These are phyloP conservation scores for Boletus coccyginus DNA, from an alignment of 768 basidiomycete genomes.

Conservation along the genomic window DNA sequence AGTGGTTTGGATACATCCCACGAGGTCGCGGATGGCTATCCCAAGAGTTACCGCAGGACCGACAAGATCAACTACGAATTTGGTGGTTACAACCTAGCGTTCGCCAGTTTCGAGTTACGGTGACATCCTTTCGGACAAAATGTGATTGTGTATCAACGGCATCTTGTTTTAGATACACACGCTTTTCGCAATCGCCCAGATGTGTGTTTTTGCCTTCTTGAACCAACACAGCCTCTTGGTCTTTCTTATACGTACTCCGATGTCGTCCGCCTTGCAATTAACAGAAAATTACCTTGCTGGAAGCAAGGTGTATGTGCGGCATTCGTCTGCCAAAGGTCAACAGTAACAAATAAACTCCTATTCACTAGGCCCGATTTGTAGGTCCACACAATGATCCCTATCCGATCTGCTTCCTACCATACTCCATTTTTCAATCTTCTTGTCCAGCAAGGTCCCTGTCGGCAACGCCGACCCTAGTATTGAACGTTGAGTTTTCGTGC, in stretches of 20 bases:
- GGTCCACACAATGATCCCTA: too few relatives aligned
- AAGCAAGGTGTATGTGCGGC: too few relatives aligned
- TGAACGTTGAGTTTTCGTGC: conserved; percentile 14
- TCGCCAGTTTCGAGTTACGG: conserved; percentile 76
- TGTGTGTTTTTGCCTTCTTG: conserved; percentile 20
- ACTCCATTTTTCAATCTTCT: too few relatives aligned
- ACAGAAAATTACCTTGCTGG: too few relatives aligned
- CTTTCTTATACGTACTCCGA: conserved; percentile 13
- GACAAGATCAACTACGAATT: conserved; percentile 99
- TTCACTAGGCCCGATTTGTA: too few relatives aligned
- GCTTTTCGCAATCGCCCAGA: conserved; percentile 8
- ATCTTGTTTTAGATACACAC: conserved; percentile 22
- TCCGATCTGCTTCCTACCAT: too few relatives aligned
- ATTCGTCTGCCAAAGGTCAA: too few relatives aligned
- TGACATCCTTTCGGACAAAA: conserved; percentile 20
- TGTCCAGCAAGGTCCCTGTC: too few relatives aligned
- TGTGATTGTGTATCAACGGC: conserved; percentile 16
- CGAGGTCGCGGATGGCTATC: conserved; percentile 17
- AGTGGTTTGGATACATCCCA: conserved; percentile 12
- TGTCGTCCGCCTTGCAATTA: conserved; percentile 18
- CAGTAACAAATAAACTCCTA: too few relatives aligned
- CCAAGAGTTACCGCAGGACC: conserved; percentile 66
- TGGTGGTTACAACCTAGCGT: conserved; percentile 87
- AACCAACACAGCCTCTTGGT: conserved; percentile 3
- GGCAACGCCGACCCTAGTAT: too few relatives aligned